Percentiles rank a stretch among this genome's conserved stretches.
Conservation (phyloP, 164 flowering plant species). For the grape (Vitis vinifera) region ASM3070453v1 NC_081807.1:2571501-2572000, state of each 20-base stretch:
- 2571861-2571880: constrained; percentile 42
- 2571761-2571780: constrained; percentile 38
- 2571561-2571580: constrained; percentile 29
- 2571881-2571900: constrained; percentile 26
- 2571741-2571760: constrained; percentile 34
- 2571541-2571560: constrained; percentile 33
- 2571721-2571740: constrained; percentile 30
- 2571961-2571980: constrained; percentile 34
- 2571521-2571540: background rate
- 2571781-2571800: constrained; percentile 38
- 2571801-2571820: constrained; percentile 31
- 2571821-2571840: constrained; percentile 38
- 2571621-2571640: constrained; percentile 39
- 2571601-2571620: constrained; percentile 48
- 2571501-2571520: background rate
- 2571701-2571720: constrained; percentile 32
- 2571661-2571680: constrained; percentile 42
- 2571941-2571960: constrained; percentile 27
- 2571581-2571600: constrained; percentile 47
- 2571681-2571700: constrained; percentile 34
- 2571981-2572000: constrained; percentile 25
- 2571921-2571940: constrained; percentile 39
- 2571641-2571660: constrained; percentile 44
- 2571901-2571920: constrained; percentile 35
- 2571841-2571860: constrained; percentile 12